A percentile compares a stretch with the other conserved stretches of the same genome.
phyloP scores from a whole-genome alignment of 2,329 filamentous ascomycete species.

The Colletotrichum eremochloae region DNA sequence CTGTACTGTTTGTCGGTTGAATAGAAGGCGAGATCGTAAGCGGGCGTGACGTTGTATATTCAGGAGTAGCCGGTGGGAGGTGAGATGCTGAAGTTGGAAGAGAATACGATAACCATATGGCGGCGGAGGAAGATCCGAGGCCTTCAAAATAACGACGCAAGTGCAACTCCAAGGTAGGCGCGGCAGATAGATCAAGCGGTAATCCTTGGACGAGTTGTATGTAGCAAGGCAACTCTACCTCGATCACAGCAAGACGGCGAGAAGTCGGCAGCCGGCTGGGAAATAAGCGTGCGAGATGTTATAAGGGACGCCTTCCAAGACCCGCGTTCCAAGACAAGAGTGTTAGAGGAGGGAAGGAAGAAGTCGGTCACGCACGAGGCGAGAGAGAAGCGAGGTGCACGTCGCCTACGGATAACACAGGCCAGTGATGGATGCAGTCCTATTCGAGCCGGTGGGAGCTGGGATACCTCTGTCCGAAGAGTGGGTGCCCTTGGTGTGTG shows the following conservation, averaged over 20 bases:
- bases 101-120: slow-evolving; percentile 24
- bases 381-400: slow-evolving; percentile 25
- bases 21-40: background rate
- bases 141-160: slow-evolving; percentile 18
- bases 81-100: slow-evolving; percentile 19
- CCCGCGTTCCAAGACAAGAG: slow-evolving; percentile 32
- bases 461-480: slow-evolving; percentile 38
- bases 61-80: slow-evolving; percentile 26
- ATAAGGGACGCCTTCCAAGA: slow-evolving; percentile 31
- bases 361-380: slow-evolving; percentile 41
- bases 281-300: slow-evolving; percentile 18
- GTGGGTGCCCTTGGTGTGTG: slow-evolving; percentile 33
- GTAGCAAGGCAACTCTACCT: background rate
- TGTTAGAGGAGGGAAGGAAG: slow-evolving; percentile 31
- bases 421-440: slow-evolving; percentile 31
- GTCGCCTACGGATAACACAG: slow-evolving; percentile 36
- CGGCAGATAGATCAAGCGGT: slow-evolving; percentile 3
- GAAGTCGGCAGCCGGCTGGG: slow-evolving; percentile 5
- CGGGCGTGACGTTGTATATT: background rate
- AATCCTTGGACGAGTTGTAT: background rate
- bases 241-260: slow-evolving; percentile 1
- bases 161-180: slow-evolving; percentile 7
- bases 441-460: slow-evolving; percentile 39
- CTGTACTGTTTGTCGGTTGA: background rate
- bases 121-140: slow-evolving; percentile 13